Percentiles rank a stretch among this genome's conserved stretches.
Conservation (phyloP, 306 rosid species). For the Acacia confusa region DNA sequence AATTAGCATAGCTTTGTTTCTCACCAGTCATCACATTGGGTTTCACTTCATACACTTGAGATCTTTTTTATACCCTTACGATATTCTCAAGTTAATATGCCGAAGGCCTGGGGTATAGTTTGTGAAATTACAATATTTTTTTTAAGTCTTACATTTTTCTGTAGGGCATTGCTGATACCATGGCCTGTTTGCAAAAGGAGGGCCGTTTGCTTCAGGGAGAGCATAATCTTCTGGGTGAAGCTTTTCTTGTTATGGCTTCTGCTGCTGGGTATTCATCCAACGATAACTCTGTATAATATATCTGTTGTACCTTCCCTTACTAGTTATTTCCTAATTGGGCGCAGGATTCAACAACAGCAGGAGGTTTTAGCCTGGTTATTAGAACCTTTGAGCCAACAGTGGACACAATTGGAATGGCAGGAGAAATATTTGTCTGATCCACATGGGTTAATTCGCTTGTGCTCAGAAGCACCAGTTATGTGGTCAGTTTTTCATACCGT, state of each 20-base stretch:
- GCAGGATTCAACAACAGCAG: conserved; percentile 93
- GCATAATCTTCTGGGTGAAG: conserved; percentile 97
- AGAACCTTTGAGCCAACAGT: conserved; percentile 85
- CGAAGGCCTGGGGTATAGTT: conserved; percentile 5
- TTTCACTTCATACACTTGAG: conserved; percentile 14
- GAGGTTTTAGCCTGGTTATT: conserved; percentile 94
- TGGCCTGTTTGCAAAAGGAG: conserved; percentile 83
- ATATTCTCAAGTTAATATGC: conserved; percentile 3
- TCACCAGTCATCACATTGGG: neutral
- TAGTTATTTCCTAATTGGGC: conserved; percentile 36
- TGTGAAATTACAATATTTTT: conserved; percentile 28
- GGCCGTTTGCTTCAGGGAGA: conserved; percentile 88
- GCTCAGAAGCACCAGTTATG: conserved; percentile 74
- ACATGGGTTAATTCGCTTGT: conserved; percentile 70
- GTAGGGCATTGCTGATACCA: conserved; percentile 92
- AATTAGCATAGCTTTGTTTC: conserved; percentile 24
- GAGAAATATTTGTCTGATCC: conserved; percentile 86
- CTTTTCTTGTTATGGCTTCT: conserved; percentile 97
- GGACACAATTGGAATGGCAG: conserved; percentile 93
- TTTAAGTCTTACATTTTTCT: conserved; percentile 39
- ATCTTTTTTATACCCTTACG: conserved; percentile 6
- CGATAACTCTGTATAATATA: conserved; percentile 13
- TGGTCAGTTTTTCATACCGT: conserved; percentile 89
- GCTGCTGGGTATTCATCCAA: conserved; percentile 78
- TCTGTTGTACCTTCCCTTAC: conserved; percentile 15